Base-by-base conservation (phyloP, 176 grass and related monocot species). In the Saccharum spontaneum region DNA sequence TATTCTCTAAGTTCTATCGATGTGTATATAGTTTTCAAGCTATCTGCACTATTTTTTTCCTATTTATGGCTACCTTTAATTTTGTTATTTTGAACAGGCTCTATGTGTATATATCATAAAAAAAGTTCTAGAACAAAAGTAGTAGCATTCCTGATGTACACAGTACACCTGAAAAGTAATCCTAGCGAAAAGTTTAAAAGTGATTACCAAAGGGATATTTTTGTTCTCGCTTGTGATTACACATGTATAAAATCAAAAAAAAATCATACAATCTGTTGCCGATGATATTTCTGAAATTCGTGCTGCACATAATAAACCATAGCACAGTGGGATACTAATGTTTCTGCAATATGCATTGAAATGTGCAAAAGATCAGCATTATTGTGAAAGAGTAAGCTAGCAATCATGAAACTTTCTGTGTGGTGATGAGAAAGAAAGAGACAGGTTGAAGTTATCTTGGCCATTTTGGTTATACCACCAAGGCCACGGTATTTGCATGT, bases 321-420 rank as follows among this genome's bases (percentile, higher is more conserved):
- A 4, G 43, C 13, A 8, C 13, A 8, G 43, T 48, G 8, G 33
- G 4, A 24, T 26, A 45, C 45, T 43, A 24, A 6, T 73, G 40
- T 15, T 45, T 28, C 22, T 73, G 2, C 18, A 71, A 22, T 43
- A 33, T 52, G 26, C 45, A 54, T 22, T 75, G 2, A 33, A 22
- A 31, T 54, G 15, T 74, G 24, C 30, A 52, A 73, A 71, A 10
- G 34, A 71, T 82, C 79, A 40, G 2, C 2, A 57, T 26, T 40
- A 71, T 9, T 18, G 49, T 60, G 36, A 4, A 82, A 43, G 8
- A 82, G 8, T 37, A 82, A 37, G 57, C 40, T 10, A 40, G 49
- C 22, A 59, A 60, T 82, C 67, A 71, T 82, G n/a, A 59, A 17
- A 82, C 80, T 82, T 82, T 43, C 24, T 66, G 41, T 49, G 26